Evolutionary conservation across 257 asterid genomes (phyloP).

Genomic region (Solanum arcanum): DNA sequence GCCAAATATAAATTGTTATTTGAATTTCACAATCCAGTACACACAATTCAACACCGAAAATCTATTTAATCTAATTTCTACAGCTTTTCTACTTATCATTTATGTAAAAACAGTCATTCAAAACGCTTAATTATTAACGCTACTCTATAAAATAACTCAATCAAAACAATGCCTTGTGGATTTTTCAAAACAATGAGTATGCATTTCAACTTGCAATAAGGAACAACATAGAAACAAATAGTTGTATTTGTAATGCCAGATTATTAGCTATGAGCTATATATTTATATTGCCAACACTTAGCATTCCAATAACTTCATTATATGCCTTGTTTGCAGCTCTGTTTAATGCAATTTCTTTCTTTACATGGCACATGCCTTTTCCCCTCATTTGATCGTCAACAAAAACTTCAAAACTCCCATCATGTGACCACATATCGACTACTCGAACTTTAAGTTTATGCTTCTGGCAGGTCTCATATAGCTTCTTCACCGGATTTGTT

Average conservation of each 20-base stretch:
- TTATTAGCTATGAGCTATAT: not conserved
- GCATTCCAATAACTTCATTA: conserved; percentile 29
- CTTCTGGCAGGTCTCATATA: conserved; percentile 66
- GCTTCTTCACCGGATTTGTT: conserved; percentile 64
- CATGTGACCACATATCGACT: conserved; percentile 49
- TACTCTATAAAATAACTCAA: not conserved
- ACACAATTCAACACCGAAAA: no score
- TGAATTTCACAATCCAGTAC: no score
- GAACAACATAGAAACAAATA: not conserved
- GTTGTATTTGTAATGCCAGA: not conserved
- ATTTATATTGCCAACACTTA: conserved; percentile 4
- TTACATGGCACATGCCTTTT: conserved; percentile 50
- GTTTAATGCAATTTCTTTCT: conserved; percentile 56
- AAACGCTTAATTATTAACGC: no score
- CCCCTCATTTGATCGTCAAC: conserved; percentile 49
- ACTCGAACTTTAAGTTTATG: conserved; percentile 46
- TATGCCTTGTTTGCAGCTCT: conserved; percentile 79
- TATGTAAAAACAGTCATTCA: no score
- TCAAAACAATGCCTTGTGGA: not conserved
- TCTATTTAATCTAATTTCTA: no score
- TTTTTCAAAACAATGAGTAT: not conserved
- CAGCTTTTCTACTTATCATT: no score
- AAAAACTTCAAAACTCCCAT: conserved; percentile 46
- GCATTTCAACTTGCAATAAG: not conserved
- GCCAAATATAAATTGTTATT: no score